These are phyloP conservation scores for Neurospora intermedia DNA, from an alignment of 495 filamentous ascomycete species.

Conservation along the genomic window DNA sequence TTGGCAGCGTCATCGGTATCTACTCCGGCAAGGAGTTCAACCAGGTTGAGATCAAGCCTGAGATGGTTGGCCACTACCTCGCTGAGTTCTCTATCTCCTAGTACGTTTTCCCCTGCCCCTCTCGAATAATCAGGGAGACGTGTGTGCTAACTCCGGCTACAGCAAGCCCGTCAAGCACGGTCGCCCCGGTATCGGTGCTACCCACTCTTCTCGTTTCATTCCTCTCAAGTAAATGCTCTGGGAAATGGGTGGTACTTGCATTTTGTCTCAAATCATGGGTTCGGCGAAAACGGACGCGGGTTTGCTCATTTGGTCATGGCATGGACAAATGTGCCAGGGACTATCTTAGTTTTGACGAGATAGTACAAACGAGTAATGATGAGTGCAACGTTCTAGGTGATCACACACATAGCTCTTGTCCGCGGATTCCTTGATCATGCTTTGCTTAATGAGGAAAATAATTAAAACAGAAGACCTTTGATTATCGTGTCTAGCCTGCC, in stretches of 20 bases:
- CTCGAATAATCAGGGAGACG: neutral
- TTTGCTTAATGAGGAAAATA: neutral
- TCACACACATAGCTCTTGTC: neutral
- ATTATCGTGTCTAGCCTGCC: neutral
- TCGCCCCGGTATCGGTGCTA: constrained; percentile 99
- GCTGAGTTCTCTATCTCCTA: constrained; percentile 99
- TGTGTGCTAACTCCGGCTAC: constrained; percentile 30
- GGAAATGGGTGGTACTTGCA: constrained; percentile 29
- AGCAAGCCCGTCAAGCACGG: constrained; percentile 99
- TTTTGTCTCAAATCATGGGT: constrained; percentile 29
- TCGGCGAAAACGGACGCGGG: constrained; percentile 30
- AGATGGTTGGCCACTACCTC: constrained; percentile 99
- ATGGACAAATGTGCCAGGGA: constrained; percentile 19
- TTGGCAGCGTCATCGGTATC: constrained; percentile 93
- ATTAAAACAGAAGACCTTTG: neutral
- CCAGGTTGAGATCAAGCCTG: constrained; percentile 98
- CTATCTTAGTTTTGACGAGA: constrained; percentile 25
- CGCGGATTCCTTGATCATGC: neutral
- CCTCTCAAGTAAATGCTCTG: constrained; percentile 78
- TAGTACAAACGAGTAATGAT: constrained; percentile 16
- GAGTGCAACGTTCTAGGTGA: constrained; percentile 15
- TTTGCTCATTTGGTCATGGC: constrained; percentile 20
- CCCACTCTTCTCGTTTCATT: constrained; percentile 99
- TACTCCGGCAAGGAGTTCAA: constrained; percentile 99
- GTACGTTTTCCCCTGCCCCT: constrained; percentile 45